phyloP scores from a whole-genome alignment of 2,329 filamentous ascomycete species.

The Penicillium sclerotigenum region DNA sequence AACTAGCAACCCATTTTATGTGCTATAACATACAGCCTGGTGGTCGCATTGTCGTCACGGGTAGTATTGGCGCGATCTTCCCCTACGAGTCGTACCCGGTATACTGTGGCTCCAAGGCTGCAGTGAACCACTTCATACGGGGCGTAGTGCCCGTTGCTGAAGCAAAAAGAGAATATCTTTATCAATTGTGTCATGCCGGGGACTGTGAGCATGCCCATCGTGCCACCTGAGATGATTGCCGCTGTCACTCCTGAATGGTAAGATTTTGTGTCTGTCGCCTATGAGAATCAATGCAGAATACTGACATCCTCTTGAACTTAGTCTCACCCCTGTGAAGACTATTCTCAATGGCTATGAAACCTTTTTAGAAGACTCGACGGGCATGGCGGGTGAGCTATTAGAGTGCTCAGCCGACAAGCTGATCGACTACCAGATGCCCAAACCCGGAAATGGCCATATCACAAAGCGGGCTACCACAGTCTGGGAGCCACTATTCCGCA shows the following conservation, averaged over 20 bases:
- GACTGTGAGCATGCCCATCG: slow-evolving; percentile 46
- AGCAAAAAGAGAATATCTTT: slow-evolving; percentile 48
- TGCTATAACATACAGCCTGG: slow-evolving; percentile 46
- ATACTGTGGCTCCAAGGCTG: slow-evolving; percentile 53
- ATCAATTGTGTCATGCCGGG: slow-evolving; percentile 52
- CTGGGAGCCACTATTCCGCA: slow-evolving; percentile 50
- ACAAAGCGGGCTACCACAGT: slow-evolving; percentile 47
- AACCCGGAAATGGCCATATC: slow-evolving; percentile 42
- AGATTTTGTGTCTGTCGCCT: background rate
- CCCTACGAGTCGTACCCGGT: slow-evolving; percentile 48
- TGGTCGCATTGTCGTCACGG: slow-evolving; percentile 47
- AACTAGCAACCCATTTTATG: slow-evolving; percentile 54
- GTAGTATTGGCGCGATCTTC: slow-evolving; percentile 45
- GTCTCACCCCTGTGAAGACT: slow-evolving; percentile 44
- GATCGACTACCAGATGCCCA: slow-evolving; percentile 37
- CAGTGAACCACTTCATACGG: slow-evolving; percentile 44
- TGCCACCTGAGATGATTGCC: slow-evolving; percentile 46
- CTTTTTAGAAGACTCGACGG: slow-evolving; percentile 46
- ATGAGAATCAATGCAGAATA: background rate
- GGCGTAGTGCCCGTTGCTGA: slow-evolving; percentile 41
- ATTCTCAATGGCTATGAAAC: slow-evolving; percentile 47
- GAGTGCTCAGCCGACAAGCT: slow-evolving; percentile 47
- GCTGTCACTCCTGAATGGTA: slow-evolving; percentile 39
- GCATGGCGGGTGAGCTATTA: slow-evolving; percentile 43
- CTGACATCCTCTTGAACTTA: slow-evolving; percentile 4